Base-by-base conservation (phyloP, 2,329 filamentous ascomycete species). In the Diplodia intermedia region DNA sequence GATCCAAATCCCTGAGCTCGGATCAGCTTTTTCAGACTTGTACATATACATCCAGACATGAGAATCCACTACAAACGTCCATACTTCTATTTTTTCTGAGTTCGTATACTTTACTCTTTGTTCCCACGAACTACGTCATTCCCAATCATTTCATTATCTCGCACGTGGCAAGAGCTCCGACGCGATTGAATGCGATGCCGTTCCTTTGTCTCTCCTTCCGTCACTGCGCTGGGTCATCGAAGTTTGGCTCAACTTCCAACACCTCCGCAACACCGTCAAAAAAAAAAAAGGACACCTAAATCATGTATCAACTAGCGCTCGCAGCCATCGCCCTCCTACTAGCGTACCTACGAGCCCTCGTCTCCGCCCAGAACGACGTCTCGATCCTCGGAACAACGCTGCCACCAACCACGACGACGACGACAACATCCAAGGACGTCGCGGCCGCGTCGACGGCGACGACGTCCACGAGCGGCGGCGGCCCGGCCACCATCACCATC, bases 311-410 rank as follows among this genome's bases (percentile, higher is more conserved):
- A 20, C 60, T 40, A 49, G 4, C 29, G 3, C 43, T 63, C 3
- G 12, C 47, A 4, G 47, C 43, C 3, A 14, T 36, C 40, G 15
- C 31, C 3, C 29, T 52, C 12, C 31, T 52, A 31, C 31, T 52
- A n/a, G 60, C 43, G 14, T 63, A 38, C 31, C 47, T 36, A 14
- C 47, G 23, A 4, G 38, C 31, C 15, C 31, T 52, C 26, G 43
- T 29, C 9, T 63, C 29, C 1, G 60, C 60, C 6, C 60, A 63
- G 20, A 52, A 63, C 47, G 60, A 63, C 14, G 29, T 63, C 60
- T 23, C 43, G 5, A n/a, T 63, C 12, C 50, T 63, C n/a, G 60
- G 60, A 11, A 52, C 47, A 11, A 52, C n/a, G 7, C 47, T 38
- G 4, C n/a, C 60, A 15, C 31, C n/a, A 36, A 6, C 47, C 5